Evolutionary conservation across 2,329 filamentous ascomycete genomes (phyloP).

Genomic region (Fusarium chuoi): DNA sequence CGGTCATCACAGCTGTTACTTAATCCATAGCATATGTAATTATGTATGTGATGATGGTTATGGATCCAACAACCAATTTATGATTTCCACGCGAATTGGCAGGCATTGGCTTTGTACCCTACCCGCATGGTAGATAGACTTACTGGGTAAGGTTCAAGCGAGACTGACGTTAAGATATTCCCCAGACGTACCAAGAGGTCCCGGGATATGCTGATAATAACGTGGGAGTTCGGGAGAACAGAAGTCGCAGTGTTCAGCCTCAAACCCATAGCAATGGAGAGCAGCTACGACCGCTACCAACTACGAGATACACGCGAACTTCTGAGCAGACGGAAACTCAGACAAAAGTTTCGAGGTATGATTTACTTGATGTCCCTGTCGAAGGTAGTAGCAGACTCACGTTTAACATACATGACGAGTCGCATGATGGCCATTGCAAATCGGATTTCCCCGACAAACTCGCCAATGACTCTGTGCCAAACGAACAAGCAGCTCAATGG

Average conservation of each 20-base stretch:
- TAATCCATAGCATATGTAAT: not conserved
- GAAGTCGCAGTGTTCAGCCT: not conserved
- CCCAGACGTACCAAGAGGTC: not conserved
- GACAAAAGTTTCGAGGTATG: not conserved
- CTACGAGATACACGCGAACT: not conserved
- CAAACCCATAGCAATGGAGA: not conserved
- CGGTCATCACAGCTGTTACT: not conserved
- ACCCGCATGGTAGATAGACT: slow-evolving; percentile 11
- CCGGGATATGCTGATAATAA: not conserved
- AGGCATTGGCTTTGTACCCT: not conserved
- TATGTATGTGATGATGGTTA: not conserved
- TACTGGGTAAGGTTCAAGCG: not conserved
- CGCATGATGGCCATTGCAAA: not conserved
- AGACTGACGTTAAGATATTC: slow-evolving; percentile 1
- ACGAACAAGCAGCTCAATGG: slow-evolving; percentile 7
- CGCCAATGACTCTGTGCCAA: slow-evolving; percentile 20
- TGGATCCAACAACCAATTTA: not conserved
- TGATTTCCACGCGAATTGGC: slow-evolving; percentile 4
- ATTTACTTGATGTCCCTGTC: not conserved
- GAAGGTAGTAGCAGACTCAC: not conserved
- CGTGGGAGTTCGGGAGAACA: not conserved
- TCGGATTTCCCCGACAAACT: slow-evolving; percentile 18
- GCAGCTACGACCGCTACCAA: not conserved
- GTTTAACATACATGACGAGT: not conserved
- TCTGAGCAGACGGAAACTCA: not conserved